phyloP scores from a whole-genome alignment of 306 rosid genomes.

The Astragalus membranaceus region DNA sequence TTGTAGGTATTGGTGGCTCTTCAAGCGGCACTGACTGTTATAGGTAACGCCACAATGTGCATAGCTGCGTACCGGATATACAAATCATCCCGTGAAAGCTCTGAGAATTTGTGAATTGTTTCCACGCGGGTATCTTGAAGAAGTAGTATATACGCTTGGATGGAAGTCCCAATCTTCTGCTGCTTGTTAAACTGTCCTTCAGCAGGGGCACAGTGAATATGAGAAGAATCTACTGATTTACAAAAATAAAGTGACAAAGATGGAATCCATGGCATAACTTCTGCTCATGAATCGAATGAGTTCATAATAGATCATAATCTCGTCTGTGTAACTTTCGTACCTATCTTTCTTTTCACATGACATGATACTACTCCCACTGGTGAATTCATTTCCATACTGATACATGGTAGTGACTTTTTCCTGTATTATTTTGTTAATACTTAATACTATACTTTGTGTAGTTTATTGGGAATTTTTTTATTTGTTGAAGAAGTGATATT shows the following conservation, averaged over 20 bases:
- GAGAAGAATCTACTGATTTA: slow-evolving; percentile 4
- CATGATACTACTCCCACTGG: neutral
- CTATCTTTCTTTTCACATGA: neutral
- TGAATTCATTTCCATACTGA: neutral
- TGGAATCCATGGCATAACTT: slow-evolving; percentile 2
- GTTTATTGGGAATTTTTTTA: neutral
- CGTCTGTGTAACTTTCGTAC: neutral
- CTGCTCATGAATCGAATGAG: neutral
- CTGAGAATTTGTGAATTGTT: slow-evolving; percentile 43
- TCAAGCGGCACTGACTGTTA: slow-evolving; percentile 82
- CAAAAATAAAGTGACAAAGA: neutral
- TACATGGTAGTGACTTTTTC: neutral
- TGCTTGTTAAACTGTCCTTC: slow-evolving; percentile 17
- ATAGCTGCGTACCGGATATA: slow-evolving; percentile 79
- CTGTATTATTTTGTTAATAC: neutral
- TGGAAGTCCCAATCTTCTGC: slow-evolving; percentile 10
- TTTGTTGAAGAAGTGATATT: too few relatives aligned
- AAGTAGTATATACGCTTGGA: neutral
- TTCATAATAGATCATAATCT: neutral
- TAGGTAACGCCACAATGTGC: slow-evolving; percentile 89
- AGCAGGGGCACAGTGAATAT: neutral
- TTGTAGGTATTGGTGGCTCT: slow-evolving; percentile 91
- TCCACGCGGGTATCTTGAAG: neutral
- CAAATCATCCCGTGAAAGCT: slow-evolving; percentile 59
- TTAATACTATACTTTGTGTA: neutral